phyloP scores from a whole-genome alignment of 257 asterid genomes.

The Solanum verrucosum region DNA sequence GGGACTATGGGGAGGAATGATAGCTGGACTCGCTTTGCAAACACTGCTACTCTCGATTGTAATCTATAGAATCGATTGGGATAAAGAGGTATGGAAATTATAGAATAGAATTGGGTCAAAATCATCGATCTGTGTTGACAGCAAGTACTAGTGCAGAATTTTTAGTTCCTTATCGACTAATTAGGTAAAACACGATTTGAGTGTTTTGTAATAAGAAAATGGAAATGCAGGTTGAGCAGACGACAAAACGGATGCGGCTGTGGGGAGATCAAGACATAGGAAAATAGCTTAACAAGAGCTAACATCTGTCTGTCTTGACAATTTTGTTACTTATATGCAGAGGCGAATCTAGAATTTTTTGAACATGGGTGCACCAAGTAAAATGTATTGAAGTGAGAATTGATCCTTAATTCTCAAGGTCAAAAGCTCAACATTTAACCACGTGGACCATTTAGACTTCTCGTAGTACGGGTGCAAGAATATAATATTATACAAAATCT shows the following conservation, averaged over 20 bases:
- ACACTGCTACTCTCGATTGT: neutral
- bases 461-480: too few species aligned
- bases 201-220: neutral
- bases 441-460: too few species aligned
- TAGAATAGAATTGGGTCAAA: neutral
- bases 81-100: slow-evolving; percentile 37
- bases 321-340: neutral
- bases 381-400: too few species aligned
- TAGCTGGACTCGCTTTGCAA: slow-evolving; percentile 38
- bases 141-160: neutral
- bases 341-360: too few species aligned
- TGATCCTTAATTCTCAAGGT: too few species aligned
- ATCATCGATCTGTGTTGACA: neutral
- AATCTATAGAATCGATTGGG: slow-evolving; percentile 62
- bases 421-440: too few species aligned
- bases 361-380: too few species aligned
- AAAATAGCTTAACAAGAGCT: neutral
- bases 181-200: neutral
- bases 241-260: slow-evolving; percentile 44
- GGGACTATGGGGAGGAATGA: slow-evolving; percentile 86
- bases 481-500: too few species aligned
- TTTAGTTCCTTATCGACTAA: neutral
- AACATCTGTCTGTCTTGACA: neutral
- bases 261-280: slow-evolving; percentile 50
- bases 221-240: slow-evolving; percentile 43